A percentile compares a stretch with the other conserved stretches of the same genome.
These are phyloP conservation scores for Pittosporum tobira DNA, from an alignment of 129 eudicot genomes.

Conservation along the genomic window DNA sequence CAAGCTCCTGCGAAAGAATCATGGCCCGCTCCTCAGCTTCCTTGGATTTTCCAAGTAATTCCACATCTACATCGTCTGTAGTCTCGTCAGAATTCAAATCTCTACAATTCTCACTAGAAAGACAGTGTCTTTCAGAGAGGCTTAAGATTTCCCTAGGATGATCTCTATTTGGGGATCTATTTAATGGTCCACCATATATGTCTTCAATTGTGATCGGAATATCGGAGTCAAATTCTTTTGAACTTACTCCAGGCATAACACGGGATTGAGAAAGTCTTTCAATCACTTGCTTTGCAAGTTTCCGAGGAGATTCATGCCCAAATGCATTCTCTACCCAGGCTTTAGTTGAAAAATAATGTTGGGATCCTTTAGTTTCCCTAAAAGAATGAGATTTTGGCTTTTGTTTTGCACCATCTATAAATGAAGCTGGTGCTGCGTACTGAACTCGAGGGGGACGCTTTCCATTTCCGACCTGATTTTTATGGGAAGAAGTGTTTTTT, in stretches of 20 bases:
- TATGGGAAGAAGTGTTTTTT: slow-evolving; percentile 24
- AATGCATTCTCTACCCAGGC: slow-evolving; percentile 51
- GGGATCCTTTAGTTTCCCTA: slow-evolving; percentile 50
- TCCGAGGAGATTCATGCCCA: slow-evolving; percentile 58
- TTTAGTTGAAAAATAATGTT: slow-evolving; percentile 34
- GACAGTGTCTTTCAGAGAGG: slow-evolving; percentile 22
- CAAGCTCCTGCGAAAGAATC: slow-evolving; percentile 35
- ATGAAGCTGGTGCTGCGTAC: slow-evolving; percentile 37
- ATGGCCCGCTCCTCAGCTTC: slow-evolving; percentile 40
- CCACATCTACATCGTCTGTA: slow-evolving; percentile 29
- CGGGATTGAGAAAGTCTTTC: slow-evolving; percentile 86
- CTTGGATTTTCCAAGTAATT: slow-evolving; percentile 26
- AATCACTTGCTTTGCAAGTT: slow-evolving; percentile 77
- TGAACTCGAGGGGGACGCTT: slow-evolving; percentile 65
- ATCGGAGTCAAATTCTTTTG: slow-evolving; percentile 42
- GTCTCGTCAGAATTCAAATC: slow-evolving; percentile 22
- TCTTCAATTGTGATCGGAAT: slow-evolving; percentile 84
- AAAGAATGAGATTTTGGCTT: slow-evolving; percentile 71
- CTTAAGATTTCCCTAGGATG: slow-evolving; percentile 25
- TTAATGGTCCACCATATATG: slow-evolving; percentile 41
- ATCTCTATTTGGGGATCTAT: slow-evolving; percentile 19
- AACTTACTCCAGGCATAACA: slow-evolving; percentile 32
- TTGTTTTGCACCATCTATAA: slow-evolving; percentile 33
- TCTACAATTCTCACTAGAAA: slow-evolving; percentile 13
- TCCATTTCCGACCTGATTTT: slow-evolving; percentile 26